These are phyloP conservation scores for Myriosclerotinia curreyana DNA, from an alignment of 2,329 filamentous ascomycete species.

Conservation along the genomic window DNA sequence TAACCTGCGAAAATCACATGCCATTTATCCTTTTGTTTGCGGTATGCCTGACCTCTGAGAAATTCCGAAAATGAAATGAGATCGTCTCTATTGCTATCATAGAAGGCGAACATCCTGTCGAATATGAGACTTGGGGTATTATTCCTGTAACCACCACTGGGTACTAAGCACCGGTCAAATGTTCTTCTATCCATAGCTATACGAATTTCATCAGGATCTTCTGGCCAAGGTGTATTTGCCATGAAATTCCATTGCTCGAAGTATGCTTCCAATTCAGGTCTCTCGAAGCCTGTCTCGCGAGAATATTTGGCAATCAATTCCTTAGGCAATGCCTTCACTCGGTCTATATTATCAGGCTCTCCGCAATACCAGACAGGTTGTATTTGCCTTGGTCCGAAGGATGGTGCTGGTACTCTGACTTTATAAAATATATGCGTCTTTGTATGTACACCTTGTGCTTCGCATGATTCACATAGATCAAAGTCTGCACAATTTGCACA, in stretches of 20 bases:
- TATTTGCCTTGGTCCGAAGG: constrained; percentile 75
- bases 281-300: constrained; percentile 73
- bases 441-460: constrained; percentile 68
- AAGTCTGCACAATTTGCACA: constrained; percentile 96
- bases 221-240: constrained; percentile 78
- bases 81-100: constrained; percentile 85
- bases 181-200: constrained; percentile 89
- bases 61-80: constrained; percentile 93
- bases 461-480: constrained; percentile 91
- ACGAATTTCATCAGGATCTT: constrained; percentile 73
- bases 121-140: constrained; percentile 85
- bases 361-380: constrained; percentile 86
- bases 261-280: constrained; percentile 83
- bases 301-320: constrained; percentile 65
- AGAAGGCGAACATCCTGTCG: constrained; percentile 95
- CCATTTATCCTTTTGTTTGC: constrained; percentile 66
- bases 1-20: constrained; percentile 80
- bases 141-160: constrained; percentile 74
- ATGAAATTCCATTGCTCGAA: constrained; percentile 98
- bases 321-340: constrained; percentile 59
- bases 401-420: constrained; percentile 83
- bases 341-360: constrained; percentile 66
- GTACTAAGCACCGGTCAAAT: constrained; percentile 87
- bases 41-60: constrained; percentile 72
- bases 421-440: constrained; percentile 98